Percentiles rank a stretch among this genome's conserved stretches.
These are phyloP conservation scores for Alternaria sp. DNA, from an alignment of 2,329 filamentous ascomycete species.

Conservation along the genomic window DNA sequence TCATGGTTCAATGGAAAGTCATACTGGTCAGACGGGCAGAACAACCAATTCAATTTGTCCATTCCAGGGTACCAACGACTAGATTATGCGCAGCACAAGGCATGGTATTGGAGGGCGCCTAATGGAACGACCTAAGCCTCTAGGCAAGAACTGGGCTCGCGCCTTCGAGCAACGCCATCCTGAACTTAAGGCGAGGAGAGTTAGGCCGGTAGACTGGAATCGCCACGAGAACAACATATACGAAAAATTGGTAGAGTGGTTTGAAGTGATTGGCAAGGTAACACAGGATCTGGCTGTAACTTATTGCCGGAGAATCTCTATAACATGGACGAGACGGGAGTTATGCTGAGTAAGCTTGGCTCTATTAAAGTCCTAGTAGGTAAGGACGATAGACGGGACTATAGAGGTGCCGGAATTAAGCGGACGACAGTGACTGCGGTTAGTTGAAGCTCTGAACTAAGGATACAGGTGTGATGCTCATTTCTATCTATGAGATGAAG, in stretches of 20 bases:
- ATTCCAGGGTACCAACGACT: no score
- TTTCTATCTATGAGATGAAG: no score
- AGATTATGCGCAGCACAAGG: no score
- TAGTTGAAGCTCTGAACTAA: no score
- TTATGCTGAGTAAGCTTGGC: slow-evolving; percentile 18
- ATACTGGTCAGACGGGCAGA: no score
- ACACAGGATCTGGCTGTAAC: slow-evolving; percentile 23
- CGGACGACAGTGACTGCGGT: slow-evolving; percentile 33
- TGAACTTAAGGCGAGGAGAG: slow-evolving; percentile 23
- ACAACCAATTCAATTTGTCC: no score
- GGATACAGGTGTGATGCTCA: no score
- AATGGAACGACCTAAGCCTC: no score
- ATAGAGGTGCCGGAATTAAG: slow-evolving; percentile 34
- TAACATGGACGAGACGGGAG: no score
- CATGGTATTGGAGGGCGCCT: no score
- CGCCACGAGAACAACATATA: slow-evolving; percentile 28
- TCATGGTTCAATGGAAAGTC: no score
- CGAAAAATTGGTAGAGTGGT: slow-evolving; percentile 35
- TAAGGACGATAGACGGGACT: slow-evolving; percentile 27
- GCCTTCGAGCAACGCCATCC: slow-evolving; percentile 27
- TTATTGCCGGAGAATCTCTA: slow-evolving; percentile 35
- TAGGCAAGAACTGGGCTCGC: slow-evolving; percentile 26
- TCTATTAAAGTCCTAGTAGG: slow-evolving; percentile 30
- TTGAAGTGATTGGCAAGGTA: slow-evolving; percentile 20
- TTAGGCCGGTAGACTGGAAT: slow-evolving; percentile 34